phyloP scores from a whole-genome alignment of 2,329 filamentous ascomycete genomes.

The Fusarium sacchari region DNA sequence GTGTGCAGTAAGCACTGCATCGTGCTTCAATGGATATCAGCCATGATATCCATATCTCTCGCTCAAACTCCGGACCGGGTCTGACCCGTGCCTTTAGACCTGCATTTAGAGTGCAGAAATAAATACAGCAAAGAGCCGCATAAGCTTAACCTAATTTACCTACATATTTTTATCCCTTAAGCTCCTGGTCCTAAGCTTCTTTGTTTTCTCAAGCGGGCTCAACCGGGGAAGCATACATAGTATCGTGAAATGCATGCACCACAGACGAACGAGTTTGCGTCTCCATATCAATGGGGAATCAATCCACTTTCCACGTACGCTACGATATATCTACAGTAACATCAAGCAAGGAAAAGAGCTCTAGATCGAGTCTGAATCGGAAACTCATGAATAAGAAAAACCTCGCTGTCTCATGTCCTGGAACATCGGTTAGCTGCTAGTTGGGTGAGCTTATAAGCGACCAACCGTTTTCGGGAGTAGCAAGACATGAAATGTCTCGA shows the following conservation, averaged over 20 bases:
- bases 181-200: not conserved
- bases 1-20: conserved; percentile 4
- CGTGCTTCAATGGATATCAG: conserved; percentile 23
- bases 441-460: not conserved
- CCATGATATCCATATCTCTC: not conserved
- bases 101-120: not conserved
- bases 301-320: conserved; percentile 26
- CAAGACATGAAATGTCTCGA: conserved; percentile 13
- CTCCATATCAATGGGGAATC: conserved; percentile 9
- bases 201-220: not conserved
- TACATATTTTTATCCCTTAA: not conserved
- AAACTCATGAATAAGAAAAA: conserved; percentile 3
- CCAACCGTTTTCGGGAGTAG: not conserved
- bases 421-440: conserved; percentile 12
- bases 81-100: not conserved
- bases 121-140: not conserved
- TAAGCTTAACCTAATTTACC: not conserved
- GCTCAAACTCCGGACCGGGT: conserved; percentile 23
- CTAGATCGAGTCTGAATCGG: conserved; percentile 30
- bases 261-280: conserved; percentile 8
- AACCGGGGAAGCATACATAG: conserved; percentile 8
- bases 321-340: conserved; percentile 7
- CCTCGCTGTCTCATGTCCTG: conserved; percentile 10
- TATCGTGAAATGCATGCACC: conserved; percentile 14
- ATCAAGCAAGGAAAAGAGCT: conserved; percentile 22